These are phyloP conservation scores for Lunularia cruciata DNA, from an alignment of 225 moss, liverwort and hornwort species.

Conservation along the genomic window DNA sequence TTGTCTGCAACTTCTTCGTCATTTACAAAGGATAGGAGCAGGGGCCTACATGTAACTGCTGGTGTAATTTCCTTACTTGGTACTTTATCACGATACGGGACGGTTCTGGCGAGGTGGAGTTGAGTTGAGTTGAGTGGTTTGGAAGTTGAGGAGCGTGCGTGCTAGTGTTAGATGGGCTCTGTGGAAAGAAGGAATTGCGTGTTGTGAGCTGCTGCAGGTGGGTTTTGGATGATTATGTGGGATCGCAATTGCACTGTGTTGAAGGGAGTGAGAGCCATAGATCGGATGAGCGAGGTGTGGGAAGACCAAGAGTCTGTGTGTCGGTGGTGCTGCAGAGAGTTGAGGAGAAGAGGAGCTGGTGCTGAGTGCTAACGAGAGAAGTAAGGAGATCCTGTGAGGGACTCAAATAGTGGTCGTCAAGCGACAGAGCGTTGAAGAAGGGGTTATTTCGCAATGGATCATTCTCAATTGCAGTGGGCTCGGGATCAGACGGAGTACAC, in stretches of 20 bases:
- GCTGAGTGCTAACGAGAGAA: too few relatives aligned
- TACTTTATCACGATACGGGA: background rate
- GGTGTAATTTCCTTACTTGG: background rate
- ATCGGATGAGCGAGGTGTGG: constrained; percentile 13
- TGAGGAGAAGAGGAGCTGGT: background rate
- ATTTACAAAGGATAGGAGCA: background rate
- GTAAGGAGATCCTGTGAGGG: too few relatives aligned
- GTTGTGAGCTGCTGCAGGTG: too few relatives aligned
- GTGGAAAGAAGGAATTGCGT: too few relatives aligned
- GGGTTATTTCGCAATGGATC: background rate
- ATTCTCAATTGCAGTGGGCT: constrained; percentile 22
- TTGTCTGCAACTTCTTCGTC: constrained; percentile 4
- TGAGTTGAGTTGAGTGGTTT: background rate
- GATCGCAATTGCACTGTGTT: background rate
- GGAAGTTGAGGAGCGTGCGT: background rate
- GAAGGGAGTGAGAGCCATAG: background rate
- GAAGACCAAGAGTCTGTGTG: background rate
- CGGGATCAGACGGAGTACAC: constrained; percentile 38
- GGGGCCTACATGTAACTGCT: background rate
- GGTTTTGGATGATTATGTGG: background rate
- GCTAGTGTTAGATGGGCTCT: too few relatives aligned
- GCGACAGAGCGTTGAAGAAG: background rate
- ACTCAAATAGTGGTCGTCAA: too few relatives aligned
- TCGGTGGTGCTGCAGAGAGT: background rate
- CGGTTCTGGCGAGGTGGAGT: background rate